Base-by-base conservation (phyloP, 1,284 basidiomycete genomes). In the Marasmius sp. region DNA sequence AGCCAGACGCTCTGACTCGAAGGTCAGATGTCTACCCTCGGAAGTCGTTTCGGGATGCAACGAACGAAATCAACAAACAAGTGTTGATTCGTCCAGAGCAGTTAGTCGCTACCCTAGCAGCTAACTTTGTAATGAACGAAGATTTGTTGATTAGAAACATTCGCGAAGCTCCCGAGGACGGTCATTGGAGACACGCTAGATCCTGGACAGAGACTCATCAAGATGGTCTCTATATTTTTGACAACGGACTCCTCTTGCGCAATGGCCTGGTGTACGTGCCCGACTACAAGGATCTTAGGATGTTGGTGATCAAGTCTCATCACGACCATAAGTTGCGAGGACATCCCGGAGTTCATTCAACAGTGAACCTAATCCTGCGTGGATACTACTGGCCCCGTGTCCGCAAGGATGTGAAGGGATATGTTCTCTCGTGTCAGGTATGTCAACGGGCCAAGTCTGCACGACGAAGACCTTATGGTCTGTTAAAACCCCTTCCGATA, bases 321-420 rank as follows among this genome's bases (percentile, higher is more conserved):
- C 61, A 66, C 52, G 61, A 67, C 48, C 57, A 61, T 18, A 57
- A 55, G 12, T 33, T 63, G 9, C 1, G 56, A 65, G 64, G 78
- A 8, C 78, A 80, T 64, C 72, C 67, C 11, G 77, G 78, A 6
- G 58, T 63, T 16, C 53, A 57, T 6, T 76, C 73, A 61, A 79
- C 75, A 1, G 36, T 62, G 10, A 60, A 68, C 57, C 48, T 66
- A 9, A 57, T 72, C 9, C 14, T 50, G 3, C 43, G 27, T 2
- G 27, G 27, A 27, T 27, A 27, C 5, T 27, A 27, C 27, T 27
- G 27, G 27, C 27, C 27, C 2, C 27, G 27, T 2, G 5, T 27
- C 2, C 27, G 27, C 2, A 27, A 27, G 27, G 27, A 27, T 27
- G 27, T 27, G 27, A 27, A 27, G 5, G 27, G 27, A 5, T 27